Conservation (phyloP, 1,284 basidiomycete genomes). For the Moesziomyces parantarcticus region DNA sequence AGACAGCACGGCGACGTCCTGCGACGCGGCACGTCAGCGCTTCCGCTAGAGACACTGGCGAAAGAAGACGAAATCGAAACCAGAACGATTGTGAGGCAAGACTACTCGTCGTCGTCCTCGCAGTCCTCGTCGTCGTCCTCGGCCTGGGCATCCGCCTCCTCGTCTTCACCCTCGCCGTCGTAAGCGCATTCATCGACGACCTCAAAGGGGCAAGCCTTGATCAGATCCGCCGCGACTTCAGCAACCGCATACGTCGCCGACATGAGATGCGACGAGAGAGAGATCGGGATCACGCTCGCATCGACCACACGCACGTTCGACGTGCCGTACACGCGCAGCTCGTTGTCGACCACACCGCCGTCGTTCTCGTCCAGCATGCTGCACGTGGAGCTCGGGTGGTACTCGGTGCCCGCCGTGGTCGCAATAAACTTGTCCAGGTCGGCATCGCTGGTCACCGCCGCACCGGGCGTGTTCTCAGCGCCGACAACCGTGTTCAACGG, state of each 20-base stretch:
- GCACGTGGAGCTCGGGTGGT: conserved; percentile 73
- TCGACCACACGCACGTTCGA: conserved; percentile 73
- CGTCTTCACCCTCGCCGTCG: conserved; percentile 21
- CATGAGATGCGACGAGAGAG: conserved; percentile 72
- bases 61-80: neutral
- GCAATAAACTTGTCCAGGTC: conserved; percentile 53
- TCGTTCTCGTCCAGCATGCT: conserved; percentile 75
- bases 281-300: conserved; percentile 64
- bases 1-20: too few relatives aligned
- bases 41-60: neutral
- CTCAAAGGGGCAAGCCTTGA: conserved; percentile 37
- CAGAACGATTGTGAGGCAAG: neutral
- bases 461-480: conserved; percentile 38
- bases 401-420: conserved; percentile 45
- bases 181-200: conserved; percentile 42
- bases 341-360: conserved; percentile 77
- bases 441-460: conserved; percentile 28
- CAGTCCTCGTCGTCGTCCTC: conserved; percentile 18
- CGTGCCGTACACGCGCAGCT: conserved; percentile 76
- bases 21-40: neutral
- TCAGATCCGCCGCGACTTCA: conserved; percentile 68
- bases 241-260: conserved; percentile 59
- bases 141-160: conserved; percentile 10
- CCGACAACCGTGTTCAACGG: conserved; percentile 33
- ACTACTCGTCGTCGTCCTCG: conserved; percentile 10